Evolutionary conservation across 2,329 filamentous ascomycete species (phyloP), one percentile per base, ranked within the genome.

Genomic region (Teratosphaeria pseudoeucalypti): DNA sequence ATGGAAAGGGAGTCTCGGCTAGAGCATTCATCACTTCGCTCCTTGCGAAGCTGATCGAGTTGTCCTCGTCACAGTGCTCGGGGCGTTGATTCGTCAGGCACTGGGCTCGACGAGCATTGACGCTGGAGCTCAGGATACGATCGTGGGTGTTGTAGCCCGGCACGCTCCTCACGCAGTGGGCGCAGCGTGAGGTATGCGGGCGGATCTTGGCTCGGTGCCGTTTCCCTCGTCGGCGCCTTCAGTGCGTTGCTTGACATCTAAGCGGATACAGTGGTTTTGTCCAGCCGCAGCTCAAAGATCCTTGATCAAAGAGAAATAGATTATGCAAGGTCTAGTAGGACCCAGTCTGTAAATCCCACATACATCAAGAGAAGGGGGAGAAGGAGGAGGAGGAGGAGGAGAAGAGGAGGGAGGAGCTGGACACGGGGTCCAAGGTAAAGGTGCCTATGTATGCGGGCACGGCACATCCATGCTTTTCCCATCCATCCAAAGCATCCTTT

Each of bases 11-110:
- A 66, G 70, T 0, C 66, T 92, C 83, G 1, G 88, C 89, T n/a
- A n/a, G n/a, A 0, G 85, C 83, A 0, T 73, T 89, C 1, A 68
- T 92, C 0, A 85, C 83, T n/a, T 82, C 87, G 0, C 73, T 90
- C 2, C 75, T 90, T 39, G 87, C 89, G 7, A 92, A 92, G 72
- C 82, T 86, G 0, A 89, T 92, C 55, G 89, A 92, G 72, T 70
- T 92, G 63, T 85, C 86, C 92, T 91, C 67, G 87, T 90, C 3
- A 90, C 88, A 0, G 85, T 89, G 0, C 88, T 90, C 61, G 86
- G 92, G 1, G 82, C 86, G 0, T 88, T 88, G 58, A 70, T 92
- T 0, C 89, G 89, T 0, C 89, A 94, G 70, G 81, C 88, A 0
- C 74, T 92, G 16, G 90, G n/a, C n/a, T n/a, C n/a, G n/a, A n/a